Evolutionary conservation across 2,329 filamentous ascomycete species (phyloP), one percentile per base, ranked within the genome.

Genomic region (Colletotrichum gigasporum): DNA sequence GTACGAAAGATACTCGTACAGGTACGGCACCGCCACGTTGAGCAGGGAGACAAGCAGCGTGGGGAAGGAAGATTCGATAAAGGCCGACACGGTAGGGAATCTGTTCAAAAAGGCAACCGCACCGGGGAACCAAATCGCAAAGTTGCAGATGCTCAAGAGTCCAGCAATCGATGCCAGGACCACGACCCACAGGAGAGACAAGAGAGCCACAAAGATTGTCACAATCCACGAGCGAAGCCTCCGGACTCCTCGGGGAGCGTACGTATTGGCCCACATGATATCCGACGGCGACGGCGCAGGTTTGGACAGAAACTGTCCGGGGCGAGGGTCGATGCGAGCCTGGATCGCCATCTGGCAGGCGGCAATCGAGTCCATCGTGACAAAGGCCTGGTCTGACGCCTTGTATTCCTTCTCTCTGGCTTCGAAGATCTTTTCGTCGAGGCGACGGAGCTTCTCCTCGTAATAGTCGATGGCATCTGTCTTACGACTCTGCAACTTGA

Each of bases 291-390:
- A 90, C 0, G 96, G 96, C 3, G 95, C 94, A 26, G 91, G 86
- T 64, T 93, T 94, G 8, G 95, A 94, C 56, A 97, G 82, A 5
- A 99, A 85, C 65, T 92, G 91, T 62, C 94, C 90, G 0, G 96
- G 96, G 10, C 92, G 90, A 3, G 96, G 94, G 73, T 98, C 95
- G 55, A 99, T 88, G 10, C 97, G 90, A 4, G 96, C 94, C 77
- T 99, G 96, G 42, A 97, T 93, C 22, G 94, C 93, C 94, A 98
- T 97, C 80, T 99, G 96, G 70, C 88, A 90, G 30, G 94, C 91
- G 12, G 94, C 92, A 51, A 97, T 96, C 3, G 93, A 96, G 79
- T 97, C 93, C 93, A 99, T 96, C 0, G 96, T 98, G 37, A 99
- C 92, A 76, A 99, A 97, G 1, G 96, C 96, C 65, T 96, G 85